Evolutionary conservation across 306 rosid genomes (phyloP).

Genomic region (Vigna mungo): DNA sequence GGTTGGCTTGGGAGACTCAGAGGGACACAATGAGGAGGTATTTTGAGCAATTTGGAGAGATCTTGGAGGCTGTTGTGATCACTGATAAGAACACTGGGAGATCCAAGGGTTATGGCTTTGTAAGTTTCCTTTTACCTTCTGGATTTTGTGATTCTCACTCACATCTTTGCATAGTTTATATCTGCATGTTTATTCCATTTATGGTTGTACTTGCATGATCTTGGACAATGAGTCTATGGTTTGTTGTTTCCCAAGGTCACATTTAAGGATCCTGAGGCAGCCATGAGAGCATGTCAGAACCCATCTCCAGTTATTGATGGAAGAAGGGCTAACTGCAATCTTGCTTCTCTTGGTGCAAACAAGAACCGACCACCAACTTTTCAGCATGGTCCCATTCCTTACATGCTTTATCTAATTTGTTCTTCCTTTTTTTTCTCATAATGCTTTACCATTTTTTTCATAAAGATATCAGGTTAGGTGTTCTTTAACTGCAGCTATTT

Average conservation of each 20-base stretch:
- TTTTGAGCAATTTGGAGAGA: constrained; percentile 96
- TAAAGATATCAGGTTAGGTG: too few relatives aligned
- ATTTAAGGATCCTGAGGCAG: constrained; percentile 92
- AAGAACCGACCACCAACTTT: constrained; percentile 69
- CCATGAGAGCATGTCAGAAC: constrained; percentile 90
- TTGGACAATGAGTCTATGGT: constrained; percentile 22
- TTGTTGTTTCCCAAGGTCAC: constrained; percentile 65
- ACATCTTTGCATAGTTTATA: constrained; percentile 4
- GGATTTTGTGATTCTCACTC: background rate
- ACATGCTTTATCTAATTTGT: background rate
- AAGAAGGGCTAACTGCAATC: constrained; percentile 93
- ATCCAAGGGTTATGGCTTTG: constrained; percentile 99
- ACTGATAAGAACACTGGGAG: constrained; percentile 92
- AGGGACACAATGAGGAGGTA: constrained; percentile 87
- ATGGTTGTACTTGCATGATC: constrained; percentile 41
- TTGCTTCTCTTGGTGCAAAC: constrained; percentile 93
- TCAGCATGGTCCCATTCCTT: constrained; percentile 69
- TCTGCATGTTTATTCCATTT: constrained; percentile 23
- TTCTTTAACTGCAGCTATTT: too few relatives aligned
- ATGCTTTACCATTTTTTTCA: background rate
- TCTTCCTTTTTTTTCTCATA: background rate
- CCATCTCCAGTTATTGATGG: constrained; percentile 98
- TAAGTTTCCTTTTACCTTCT: constrained; percentile 52
- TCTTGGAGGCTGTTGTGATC: constrained; percentile 95
- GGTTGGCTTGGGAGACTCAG: constrained; percentile 98